Base-by-base conservation (phyloP, 768 basidiomycete genomes). In the Xerocomellus dryophilus region DNA sequence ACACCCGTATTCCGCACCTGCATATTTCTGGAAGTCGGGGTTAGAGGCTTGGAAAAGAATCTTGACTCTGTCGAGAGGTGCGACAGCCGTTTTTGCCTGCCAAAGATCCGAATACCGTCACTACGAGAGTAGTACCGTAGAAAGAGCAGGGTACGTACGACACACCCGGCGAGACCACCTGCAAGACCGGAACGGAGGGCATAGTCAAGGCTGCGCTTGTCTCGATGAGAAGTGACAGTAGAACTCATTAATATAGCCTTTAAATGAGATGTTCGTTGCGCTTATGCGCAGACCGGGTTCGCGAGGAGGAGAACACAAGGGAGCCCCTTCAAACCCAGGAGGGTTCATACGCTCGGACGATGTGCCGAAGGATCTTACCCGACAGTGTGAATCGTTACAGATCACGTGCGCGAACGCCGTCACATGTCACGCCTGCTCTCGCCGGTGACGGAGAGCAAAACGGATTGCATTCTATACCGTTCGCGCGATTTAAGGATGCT, bases 21-120 rank as follows among this genome's bases (percentile, higher is more conserved):
- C 83, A 74, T 95, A 98, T 70, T 93, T 91, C 67, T 83, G 81
- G 67, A 90, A 99, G 54, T 98, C 96, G 8, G 90, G 90, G 70
- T 96, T 97, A 7, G 92, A 92, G 1, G 97, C 93, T 70, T 99
- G 96, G 67, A 98, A 97, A 45, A 99, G 85, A 63, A 99, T 99
- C 76, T 99, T 99, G 62, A 99, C 95, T 67, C 97, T 80, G 70
- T 99, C 97, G 45, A 99, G 80, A 4, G 97, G 97, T 18, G 97
- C 97, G 41, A 97, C 91, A 31, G 86, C 87, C 12, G 93, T 93
- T 74, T 96, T 96, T 45, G 94, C 93, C 95, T 96, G 59, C 7
- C 38, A 40, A 27, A 10, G 17, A 43, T 23, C 12, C 55, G 36
- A 63, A 58, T 44, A 47, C 35, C 8, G 29, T 59, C 4, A 36